Conservation (phyloP, 2,329 filamentous ascomycete genomes). For the Mariannaea sp. region DNA sequence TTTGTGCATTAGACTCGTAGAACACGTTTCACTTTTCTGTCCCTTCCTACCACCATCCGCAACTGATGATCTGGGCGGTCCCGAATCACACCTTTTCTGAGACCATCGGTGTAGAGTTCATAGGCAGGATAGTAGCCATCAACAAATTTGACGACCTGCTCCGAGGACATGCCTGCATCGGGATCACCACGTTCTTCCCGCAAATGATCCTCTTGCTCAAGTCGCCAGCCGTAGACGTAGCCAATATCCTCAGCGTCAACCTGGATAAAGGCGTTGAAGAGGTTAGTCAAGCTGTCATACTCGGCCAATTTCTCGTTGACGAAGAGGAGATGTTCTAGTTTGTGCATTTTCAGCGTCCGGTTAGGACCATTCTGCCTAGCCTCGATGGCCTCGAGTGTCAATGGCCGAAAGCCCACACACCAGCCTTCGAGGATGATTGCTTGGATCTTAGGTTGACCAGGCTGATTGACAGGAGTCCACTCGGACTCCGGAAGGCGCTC, state of each 20-base stretch:
- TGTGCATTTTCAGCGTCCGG: constrained; percentile 55
- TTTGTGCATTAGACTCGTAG: constrained; percentile 49
- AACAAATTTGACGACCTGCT: constrained; percentile 77
- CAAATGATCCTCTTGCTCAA: constrained; percentile 77
- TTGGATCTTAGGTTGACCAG: constrained; percentile 54
- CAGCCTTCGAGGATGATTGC: constrained; percentile 88
- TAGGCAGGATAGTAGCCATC: constrained; percentile 73
- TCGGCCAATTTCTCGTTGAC: constrained; percentile 53
- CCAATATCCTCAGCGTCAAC: constrained; percentile 71
- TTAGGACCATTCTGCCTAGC: constrained; percentile 56
- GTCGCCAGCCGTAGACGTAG: constrained; percentile 84
- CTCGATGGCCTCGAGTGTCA: constrained; percentile 57
- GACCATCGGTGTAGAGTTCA: constrained; percentile 66
- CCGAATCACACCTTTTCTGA: constrained; percentile 62
- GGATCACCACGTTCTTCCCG: constrained; percentile 63
- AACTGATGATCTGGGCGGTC: constrained; percentile 60
- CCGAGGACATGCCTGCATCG: constrained; percentile 75
- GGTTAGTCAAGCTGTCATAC: constrained; percentile 56
- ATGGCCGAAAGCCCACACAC: constrained; percentile 81
- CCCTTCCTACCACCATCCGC: constrained; percentile 63
- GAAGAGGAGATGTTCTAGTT: constrained; percentile 54
- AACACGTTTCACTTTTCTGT: constrained; percentile 63
- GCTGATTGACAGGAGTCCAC: constrained; percentile 65
- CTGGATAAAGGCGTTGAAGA: constrained; percentile 61
- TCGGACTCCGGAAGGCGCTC: constrained; percentile 67